phyloP scores from a whole-genome alignment of 495 filamentous ascomycete species.

The Choiromyces venosus region DNA sequence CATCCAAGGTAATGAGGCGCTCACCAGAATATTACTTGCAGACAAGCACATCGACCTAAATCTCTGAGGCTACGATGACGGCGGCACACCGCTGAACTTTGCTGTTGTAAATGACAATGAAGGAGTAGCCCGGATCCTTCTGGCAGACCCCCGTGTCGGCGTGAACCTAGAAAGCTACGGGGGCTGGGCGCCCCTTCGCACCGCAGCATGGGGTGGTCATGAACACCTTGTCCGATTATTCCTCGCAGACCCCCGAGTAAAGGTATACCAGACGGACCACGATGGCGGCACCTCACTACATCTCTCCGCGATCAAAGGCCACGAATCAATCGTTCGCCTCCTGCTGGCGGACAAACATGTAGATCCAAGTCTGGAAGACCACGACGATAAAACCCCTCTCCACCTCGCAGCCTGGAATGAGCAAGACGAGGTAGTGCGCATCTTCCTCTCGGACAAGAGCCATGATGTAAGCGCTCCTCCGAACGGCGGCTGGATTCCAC shows the following conservation, averaged over 20 bases:
- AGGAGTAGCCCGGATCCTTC: not conserved
- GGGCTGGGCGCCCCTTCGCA: not conserved
- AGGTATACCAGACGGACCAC: not conserved
- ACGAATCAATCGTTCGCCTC: not conserved
- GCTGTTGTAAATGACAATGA: not conserved
- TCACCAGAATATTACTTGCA: slow-evolving; percentile 2
- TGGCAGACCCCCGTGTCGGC: not conserved
- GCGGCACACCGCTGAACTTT: not conserved
- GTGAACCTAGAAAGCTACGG: not conserved
- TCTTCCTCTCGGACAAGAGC: not conserved
- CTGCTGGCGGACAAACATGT: not conserved
- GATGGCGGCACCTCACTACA: not conserved
- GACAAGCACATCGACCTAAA: not conserved
- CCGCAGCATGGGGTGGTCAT: not conserved
- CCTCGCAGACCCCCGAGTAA: not conserved
- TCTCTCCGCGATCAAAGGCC: not conserved
- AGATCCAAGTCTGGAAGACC: not conserved
- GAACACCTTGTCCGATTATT: not conserved
- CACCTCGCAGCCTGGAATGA: not conserved
- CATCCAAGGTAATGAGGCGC: slow-evolving; percentile 5
- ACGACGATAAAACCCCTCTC: not conserved
- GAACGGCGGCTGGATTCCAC: not conserved
- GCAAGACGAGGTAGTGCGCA: not conserved
- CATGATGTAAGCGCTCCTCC: not conserved
- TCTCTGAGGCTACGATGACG: not conserved